These are phyloP conservation scores for Naganishia albida DNA, from an alignment of 1,284 basidiomycete species.

Conservation along the genomic window DNA sequence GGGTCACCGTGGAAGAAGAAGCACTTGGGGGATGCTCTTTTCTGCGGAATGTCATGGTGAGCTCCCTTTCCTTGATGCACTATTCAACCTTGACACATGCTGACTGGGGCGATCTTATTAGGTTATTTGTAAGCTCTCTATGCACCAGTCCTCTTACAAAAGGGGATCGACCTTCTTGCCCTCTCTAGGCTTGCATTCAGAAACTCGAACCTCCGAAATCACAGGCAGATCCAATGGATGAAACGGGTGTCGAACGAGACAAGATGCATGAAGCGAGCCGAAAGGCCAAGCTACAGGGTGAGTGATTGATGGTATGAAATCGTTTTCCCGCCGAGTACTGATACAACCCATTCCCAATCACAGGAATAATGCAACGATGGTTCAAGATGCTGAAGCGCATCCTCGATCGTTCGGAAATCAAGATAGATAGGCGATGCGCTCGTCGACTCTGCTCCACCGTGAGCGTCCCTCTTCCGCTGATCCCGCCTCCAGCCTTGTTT, in stretches of 20 bases:
- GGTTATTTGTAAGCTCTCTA: slow-evolving; percentile 7
- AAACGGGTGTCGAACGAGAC: background rate
- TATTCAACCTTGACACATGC: background rate
- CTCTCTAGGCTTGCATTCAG: slow-evolving; percentile 9
- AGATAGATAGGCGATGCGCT: background rate
- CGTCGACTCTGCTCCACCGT: slow-evolving; percentile 17
- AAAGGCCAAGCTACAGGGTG: slow-evolving; percentile 7
- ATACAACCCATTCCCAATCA: background rate
- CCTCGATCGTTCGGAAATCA: background rate
- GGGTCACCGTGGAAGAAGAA: background rate
- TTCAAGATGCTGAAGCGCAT: slow-evolving; percentile 6
- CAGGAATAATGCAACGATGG: slow-evolving; percentile 10
- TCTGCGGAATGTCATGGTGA: slow-evolving; percentile 14
- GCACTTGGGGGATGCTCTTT: background rate
- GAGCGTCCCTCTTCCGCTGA: background rate
- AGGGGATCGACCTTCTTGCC: background rate
- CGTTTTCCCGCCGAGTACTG: too few relatives aligned
- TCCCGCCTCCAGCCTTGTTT: background rate
- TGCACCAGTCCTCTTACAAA: too few relatives aligned
- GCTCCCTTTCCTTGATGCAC: background rate
- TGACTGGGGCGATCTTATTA: background rate
- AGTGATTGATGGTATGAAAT: background rate
- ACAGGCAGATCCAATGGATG: background rate
- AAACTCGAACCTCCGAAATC: background rate
- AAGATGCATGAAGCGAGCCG: background rate